Conservation (phyloP, 1,284 basidiomycete species). For the Calocybe gambosa region DNA sequence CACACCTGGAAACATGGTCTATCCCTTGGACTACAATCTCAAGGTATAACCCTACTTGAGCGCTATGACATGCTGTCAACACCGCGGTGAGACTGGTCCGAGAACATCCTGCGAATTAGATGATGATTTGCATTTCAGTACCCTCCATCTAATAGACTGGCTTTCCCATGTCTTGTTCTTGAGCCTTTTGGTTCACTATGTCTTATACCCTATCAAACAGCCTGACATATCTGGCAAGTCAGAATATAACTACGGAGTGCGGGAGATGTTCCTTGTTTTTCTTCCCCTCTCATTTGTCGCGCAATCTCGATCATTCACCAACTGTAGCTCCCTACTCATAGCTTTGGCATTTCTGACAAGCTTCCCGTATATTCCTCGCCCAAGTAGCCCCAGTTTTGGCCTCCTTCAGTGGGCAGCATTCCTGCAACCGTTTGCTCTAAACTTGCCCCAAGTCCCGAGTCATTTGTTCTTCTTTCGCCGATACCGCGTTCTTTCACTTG, state of each 20-base stretch:
- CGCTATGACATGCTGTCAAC: conserved; percentile 35
- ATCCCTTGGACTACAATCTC: conserved; percentile 4
- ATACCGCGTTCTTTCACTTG: conserved; percentile 35
- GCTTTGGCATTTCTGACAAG: conserved; percentile 24
- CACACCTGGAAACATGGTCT: conserved; percentile 40
- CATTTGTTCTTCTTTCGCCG: conserved; percentile 36
- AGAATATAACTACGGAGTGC: conserved; percentile 21
- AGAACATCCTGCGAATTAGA: neutral
- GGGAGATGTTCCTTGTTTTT: conserved; percentile 33
- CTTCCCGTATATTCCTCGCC: conserved; percentile 31
- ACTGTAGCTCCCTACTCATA: conserved; percentile 19
- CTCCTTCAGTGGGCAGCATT: conserved; percentile 34
- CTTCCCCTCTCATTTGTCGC: conserved; percentile 27
- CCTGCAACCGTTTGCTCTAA: conserved; percentile 36
- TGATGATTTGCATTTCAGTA: conserved; percentile 25
- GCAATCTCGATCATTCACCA: conserved; percentile 20
- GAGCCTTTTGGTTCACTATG: conserved; percentile 35
- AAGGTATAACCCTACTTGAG: conserved; percentile 12
- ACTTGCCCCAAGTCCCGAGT: conserved; percentile 36
- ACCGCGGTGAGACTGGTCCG: conserved; percentile 32
- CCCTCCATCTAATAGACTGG: conserved; percentile 42
- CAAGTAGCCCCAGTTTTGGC: conserved; percentile 32
- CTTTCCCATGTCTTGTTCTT: conserved; percentile 34
- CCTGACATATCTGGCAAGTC: conserved; percentile 20
- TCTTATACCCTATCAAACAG: conserved; percentile 35